Evolutionary conservation across 805 yeast species (phyloP), one percentile per base, ranked within the genome.

Genomic region (Cyberlindnera lachancei): DNA sequence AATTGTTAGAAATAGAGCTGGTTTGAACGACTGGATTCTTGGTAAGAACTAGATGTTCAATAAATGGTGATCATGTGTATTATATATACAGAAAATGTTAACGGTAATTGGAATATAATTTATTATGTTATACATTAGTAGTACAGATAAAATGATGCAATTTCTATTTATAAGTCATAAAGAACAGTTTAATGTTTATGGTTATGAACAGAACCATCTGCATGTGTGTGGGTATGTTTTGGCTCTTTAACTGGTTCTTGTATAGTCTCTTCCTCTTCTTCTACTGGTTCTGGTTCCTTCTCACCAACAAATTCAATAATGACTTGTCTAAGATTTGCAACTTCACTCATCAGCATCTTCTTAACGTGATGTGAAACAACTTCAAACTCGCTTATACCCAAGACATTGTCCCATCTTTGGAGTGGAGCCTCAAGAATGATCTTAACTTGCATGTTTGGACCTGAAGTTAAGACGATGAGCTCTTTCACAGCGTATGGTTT

Each of bases 21-120:
- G 95, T 23, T 69, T 83, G 50, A 92, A 92, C 63, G 95, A 92
- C 63, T 92, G 98, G 98, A 69, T 76, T 34, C 59, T 56, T 5
- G 31, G 31, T 35, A 61, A 62, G 40, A 55, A 63, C 27, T 38
- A 42, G 25, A 15, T 17, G 15, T 18, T 12, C 11, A n/a, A n/a
- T n/a, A n/a, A n/a, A n/a, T n/a, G n/a, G n/a, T n/a, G n/a, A n/a
- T n/a, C n/a, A n/a, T n/a, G n/a, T n/a, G n/a, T n/a, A n/a, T n/a
- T n/a, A n/a, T n/a, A n/a, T n/a, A n/a, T n/a, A n/a, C n/a, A n/a
- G n/a, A n/a, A n/a, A n/a, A n/a, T n/a, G n/a, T n/a, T n/a, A n/a
- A n/a, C n/a, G n/a, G n/a, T n/a, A n/a, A n/a, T n/a, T n/a, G n/a
- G n/a, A n/a, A n/a, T n/a, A n/a, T n/a, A n/a, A n/a, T n/a, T n/a